Percentiles rank a stretch among this genome's conserved stretches.
These are phyloP conservation scores for Mortierella sp. DNA, from an alignment of 371 early-diverging fungal genomes.

Conservation along the genomic window DNA sequence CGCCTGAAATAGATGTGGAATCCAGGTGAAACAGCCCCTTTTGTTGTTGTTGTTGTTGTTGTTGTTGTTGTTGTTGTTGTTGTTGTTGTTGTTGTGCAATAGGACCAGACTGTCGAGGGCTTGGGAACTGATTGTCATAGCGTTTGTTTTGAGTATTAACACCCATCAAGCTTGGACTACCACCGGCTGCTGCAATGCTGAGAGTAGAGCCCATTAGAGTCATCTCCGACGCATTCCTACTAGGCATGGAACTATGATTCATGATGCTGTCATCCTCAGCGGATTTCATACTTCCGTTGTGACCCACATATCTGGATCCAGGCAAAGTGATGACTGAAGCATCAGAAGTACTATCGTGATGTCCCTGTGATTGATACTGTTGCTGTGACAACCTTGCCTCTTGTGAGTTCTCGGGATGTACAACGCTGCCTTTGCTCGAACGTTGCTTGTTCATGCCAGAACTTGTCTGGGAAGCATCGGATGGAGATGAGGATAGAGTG, in stretches of 20 bases:
- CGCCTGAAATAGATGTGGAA: not conserved
- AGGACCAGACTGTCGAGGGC: conserved; percentile 17
- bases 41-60: not conserved
- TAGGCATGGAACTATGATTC: not conserved
- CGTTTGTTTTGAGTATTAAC: conserved; percentile 12
- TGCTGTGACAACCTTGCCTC: conserved; percentile 1
- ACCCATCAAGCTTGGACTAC: conserved; percentile 17
- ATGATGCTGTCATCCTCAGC: conserved; percentile 15
- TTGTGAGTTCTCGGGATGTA: conserved; percentile 18
- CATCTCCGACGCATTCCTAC: conserved; percentile 24
- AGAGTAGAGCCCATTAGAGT: conserved; percentile 17
- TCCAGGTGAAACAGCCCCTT: conserved; percentile 5
- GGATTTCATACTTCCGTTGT: not conserved
- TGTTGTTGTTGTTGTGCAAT: not conserved
- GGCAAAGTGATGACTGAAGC: conserved; percentile 39
- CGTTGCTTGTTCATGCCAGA: conserved; percentile 11
- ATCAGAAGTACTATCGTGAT: conserved; percentile 17
- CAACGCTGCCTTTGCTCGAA: conserved; percentile 5
- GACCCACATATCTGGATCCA: conserved; percentile 34
- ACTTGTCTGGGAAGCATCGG: conserved; percentile 29
- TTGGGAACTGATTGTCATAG: conserved; percentile 22
- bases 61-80: too few relatives aligned
- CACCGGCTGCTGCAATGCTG: conserved; percentile 1
- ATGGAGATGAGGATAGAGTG: conserved; percentile 31
- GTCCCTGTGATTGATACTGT: not conserved